A percentile compares a stretch with the other conserved stretches of the same genome.
These are phyloP conservation scores for Hemileccinum impolitum DNA, from an alignment of 768 basidiomycete genomes.

Conservation along the genomic window DNA sequence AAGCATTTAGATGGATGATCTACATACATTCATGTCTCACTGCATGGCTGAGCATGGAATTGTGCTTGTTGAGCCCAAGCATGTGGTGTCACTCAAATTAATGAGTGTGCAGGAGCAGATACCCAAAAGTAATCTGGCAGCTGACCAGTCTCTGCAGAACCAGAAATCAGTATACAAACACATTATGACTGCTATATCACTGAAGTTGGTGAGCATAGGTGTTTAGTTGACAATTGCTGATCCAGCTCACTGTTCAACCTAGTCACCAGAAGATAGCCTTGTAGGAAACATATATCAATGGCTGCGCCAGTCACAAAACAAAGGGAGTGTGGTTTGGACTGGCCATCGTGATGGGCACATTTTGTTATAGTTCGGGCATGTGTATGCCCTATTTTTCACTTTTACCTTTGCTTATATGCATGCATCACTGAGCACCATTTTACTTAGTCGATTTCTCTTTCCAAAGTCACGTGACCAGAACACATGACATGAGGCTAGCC, in stretches of 20 bases:
- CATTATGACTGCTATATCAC: background rate
- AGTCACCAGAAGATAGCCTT: background rate
- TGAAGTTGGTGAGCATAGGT: background rate
- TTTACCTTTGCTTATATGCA: too few species aligned
- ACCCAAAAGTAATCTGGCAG: constrained; percentile 31
- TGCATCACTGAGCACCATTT: too few species aligned
- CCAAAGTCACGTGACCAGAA: too few species aligned
- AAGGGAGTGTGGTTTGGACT: constrained; percentile 28
- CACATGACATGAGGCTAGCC: too few species aligned
- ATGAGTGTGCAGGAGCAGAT: constrained; percentile 7
- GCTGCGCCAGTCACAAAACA: background rate
- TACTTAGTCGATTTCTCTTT: too few species aligned
- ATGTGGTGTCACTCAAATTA: background rate
- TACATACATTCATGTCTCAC: constrained; percentile 30
- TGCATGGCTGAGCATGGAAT: constrained; percentile 21
- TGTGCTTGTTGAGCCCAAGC: background rate
- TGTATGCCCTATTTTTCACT: too few species aligned
- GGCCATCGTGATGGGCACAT: background rate
- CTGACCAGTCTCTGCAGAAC: constrained; percentile 13
- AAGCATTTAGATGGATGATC: constrained; percentile 1
- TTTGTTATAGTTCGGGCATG: too few species aligned
- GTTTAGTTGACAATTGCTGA: background rate
- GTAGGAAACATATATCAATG: background rate
- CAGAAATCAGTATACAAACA: background rate
- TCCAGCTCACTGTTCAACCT: constrained; percentile 7